phyloP scores from a whole-genome alignment of 306 rosid species.

The Lathyrus tuberosus region DNA sequence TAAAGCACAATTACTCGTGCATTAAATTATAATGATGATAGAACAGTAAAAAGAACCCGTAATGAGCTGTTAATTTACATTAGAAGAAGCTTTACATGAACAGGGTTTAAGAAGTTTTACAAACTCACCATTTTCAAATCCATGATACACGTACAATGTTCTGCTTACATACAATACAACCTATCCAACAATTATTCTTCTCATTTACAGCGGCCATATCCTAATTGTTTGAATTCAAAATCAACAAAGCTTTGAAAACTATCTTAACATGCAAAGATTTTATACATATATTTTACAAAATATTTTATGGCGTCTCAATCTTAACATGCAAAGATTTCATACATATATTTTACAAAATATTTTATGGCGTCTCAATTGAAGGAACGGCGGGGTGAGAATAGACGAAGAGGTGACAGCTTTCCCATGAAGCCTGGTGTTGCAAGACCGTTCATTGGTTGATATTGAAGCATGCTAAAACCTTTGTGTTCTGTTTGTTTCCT shows the following conservation, averaged over 20 bases:
- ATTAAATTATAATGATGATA: not conserved
- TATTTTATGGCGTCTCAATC: conserved; percentile 32
- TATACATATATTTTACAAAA: not conserved
- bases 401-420: conserved; percentile 72
- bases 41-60: not conserved
- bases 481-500: conserved; percentile 41
- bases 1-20: too few species aligned
- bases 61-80: not conserved
- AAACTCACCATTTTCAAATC: not conserved
- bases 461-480: conserved; percentile 49
- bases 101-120: too few species aligned
- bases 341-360: not conserved
- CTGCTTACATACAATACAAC: not conserved
- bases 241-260: not conserved
- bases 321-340: not conserved
- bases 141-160: conserved; percentile 4
- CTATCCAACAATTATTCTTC: not conserved
- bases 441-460: conserved; percentile 67
- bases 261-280: not conserved
- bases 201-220: not conserved
- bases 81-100: not conserved
- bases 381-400: conserved; percentile 70
- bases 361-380: conserved; percentile 39
- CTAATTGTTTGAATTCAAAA: conserved; percentile 1
- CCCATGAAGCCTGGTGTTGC: conserved; percentile 76